phyloP scores from a whole-genome alignment of 768 basidiomycete genomes.

The Lanmaoa rubissima region DNA sequence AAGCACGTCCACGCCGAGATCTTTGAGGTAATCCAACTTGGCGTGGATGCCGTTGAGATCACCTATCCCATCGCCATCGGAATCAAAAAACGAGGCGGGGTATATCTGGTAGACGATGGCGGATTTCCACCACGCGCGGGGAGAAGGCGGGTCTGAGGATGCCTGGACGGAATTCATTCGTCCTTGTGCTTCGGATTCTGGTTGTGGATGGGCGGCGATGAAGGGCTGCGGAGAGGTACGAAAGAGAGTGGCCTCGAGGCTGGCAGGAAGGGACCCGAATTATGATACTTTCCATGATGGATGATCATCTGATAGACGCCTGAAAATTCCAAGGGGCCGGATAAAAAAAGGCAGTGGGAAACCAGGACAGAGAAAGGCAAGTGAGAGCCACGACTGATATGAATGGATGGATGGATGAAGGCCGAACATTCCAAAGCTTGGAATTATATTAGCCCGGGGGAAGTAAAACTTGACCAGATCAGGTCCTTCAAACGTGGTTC shows the following conservation, averaged over 20 bases:
- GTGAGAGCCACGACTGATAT: not conserved
- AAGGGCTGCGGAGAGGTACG: slow-evolving; percentile 16
- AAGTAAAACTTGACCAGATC: slow-evolving; percentile 8
- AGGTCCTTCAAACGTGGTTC: slow-evolving; percentile 11
- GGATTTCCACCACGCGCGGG: slow-evolving; percentile 55
- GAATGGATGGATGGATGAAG: not conserved
- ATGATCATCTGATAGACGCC: slow-evolving; percentile 15
- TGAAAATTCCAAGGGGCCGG: not conserved
- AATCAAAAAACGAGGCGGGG: slow-evolving; percentile 66
- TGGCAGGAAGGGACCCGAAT: slow-evolving; percentile 5
- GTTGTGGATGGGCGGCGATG: slow-evolving; percentile 3
- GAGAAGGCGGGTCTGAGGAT: slow-evolving; percentile 18
- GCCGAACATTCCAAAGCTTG: slow-evolving; percentile 1
- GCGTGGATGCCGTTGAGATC: slow-evolving; percentile 64
- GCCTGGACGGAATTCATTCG: slow-evolving; percentile 2
- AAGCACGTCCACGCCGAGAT: slow-evolving; percentile 63
- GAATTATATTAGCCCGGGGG: slow-evolving; percentile 13
- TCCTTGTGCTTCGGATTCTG: not conserved
- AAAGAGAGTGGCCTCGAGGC: slow-evolving; percentile 20
- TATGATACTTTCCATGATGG: slow-evolving; percentile 1
- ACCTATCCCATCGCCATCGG: slow-evolving; percentile 69
- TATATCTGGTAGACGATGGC: slow-evolving; percentile 68
- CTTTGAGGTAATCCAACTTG: slow-evolving; percentile 67
- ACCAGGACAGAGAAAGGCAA: not conserved
- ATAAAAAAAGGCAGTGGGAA: slow-evolving; percentile 1